Conservation (phyloP, 1,284 basidiomycete genomes). For the Coniferiporia weirii region DNA sequence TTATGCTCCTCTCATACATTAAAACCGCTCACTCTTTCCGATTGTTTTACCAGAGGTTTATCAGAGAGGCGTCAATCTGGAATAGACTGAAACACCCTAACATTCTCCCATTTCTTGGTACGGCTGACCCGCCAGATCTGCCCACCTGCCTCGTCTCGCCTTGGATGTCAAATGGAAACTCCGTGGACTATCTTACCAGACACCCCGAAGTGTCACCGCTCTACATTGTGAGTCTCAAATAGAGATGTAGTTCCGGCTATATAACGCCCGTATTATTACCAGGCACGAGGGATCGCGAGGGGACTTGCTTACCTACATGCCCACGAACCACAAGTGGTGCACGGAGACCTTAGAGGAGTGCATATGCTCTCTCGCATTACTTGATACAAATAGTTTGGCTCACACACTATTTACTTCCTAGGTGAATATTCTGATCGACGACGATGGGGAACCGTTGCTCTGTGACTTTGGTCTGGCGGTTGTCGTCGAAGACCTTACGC, state of each 20-base stretch:
- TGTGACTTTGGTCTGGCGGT: conserved; percentile 21
- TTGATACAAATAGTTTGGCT: not conserved
- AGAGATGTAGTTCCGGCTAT: not conserved
- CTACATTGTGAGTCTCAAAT: conserved; percentile 2
- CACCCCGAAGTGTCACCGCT: not conserved
- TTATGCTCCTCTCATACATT: too few species aligned
- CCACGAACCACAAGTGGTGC: conserved; percentile 15
- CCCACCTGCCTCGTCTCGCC: conserved; percentile 17
- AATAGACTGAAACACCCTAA: conserved; percentile 16
- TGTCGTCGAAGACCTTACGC: conserved; percentile 17
- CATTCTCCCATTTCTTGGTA: conserved; percentile 17
- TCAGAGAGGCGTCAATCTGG: conserved; percentile 17
- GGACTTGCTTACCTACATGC: conserved; percentile 16
- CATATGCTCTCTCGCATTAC: not conserved
- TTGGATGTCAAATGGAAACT: conserved; percentile 18
- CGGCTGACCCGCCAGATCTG: conserved; percentile 10
- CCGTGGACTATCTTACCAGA: conserved; percentile 9
- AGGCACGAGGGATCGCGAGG: conserved; percentile 14
- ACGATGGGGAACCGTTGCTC: conserved; percentile 17
- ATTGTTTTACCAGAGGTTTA: conserved; percentile 5
- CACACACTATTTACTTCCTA: not conserved
- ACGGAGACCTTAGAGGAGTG: conserved; percentile 18
- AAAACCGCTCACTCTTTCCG: too few species aligned
- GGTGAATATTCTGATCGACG: conserved; percentile 19
- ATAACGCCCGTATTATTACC: not conserved